A percentile compares a stretch with the other conserved stretches of the same genome.
Conservation (phyloP, 1,284 basidiomycete species). For the Porodaedalea pini region DNA sequence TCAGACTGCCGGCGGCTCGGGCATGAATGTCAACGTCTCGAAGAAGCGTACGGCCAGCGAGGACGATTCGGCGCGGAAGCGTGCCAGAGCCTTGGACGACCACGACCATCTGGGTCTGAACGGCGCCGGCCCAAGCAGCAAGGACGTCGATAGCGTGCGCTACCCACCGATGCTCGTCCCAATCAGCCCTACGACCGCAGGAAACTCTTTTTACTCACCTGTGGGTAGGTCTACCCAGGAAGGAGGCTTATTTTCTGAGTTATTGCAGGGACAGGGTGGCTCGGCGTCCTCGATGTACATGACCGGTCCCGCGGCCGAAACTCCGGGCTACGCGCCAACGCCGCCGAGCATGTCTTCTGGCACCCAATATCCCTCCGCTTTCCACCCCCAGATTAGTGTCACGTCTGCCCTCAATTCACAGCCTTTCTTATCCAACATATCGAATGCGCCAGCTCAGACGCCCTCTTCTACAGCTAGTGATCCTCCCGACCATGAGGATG, state of each 20-base stretch:
- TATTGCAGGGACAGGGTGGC: constrained; percentile 48
- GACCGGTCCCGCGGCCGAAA: constrained; percentile 37
- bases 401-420: constrained; percentile 8
- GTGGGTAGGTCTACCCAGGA: constrained; percentile 37
- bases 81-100: constrained; percentile 7
- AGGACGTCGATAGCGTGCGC: constrained; percentile 18
- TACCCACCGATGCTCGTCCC: constrained; percentile 36
- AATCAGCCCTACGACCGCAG: constrained; percentile 28
- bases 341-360: constrained; percentile 4
- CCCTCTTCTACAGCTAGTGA: constrained; percentile 13
- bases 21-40: constrained; percentile 28
- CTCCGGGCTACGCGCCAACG: constrained; percentile 35
- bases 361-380: constrained; percentile 15
- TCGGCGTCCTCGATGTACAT: constrained; percentile 60
- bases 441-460: constrained; percentile 8
- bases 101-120: constrained; percentile 9
- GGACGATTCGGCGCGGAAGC: constrained; percentile 19
- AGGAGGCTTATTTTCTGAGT: constrained; percentile 54
- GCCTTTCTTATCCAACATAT: constrained; percentile 11
- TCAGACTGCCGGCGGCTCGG: constrained; percentile 36
- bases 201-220: constrained; percentile 32
- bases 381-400: constrained; percentile 16
- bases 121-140: constrained; percentile 8
- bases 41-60: constrained; percentile 21
- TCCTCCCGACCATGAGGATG: constrained; percentile 41